Evolutionary conservation across 2,329 filamentous ascomycete species (phyloP).

Genomic region (Alternaria ventricosa): DNA sequence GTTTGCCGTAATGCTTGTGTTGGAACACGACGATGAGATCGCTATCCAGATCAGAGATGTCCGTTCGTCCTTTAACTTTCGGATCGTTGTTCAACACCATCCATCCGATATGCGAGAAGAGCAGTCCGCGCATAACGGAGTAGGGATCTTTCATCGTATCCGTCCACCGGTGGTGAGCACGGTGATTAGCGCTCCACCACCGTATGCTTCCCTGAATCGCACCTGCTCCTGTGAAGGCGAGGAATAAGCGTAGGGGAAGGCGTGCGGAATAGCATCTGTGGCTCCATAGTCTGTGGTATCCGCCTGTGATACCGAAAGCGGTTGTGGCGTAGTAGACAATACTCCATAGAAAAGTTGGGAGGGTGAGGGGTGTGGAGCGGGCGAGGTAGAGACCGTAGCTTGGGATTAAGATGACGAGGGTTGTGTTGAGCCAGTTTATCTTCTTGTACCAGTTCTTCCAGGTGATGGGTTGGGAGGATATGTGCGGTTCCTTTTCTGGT

Average conservation of each 20-base stretch:
- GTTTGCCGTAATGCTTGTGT: conserved; percentile 55
- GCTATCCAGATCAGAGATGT: conserved; percentile 59
- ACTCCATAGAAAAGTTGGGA: conserved; percentile 75
- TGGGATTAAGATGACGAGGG: conserved; percentile 78
- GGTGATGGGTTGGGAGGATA: conserved; percentile 24
- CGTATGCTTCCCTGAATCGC: conserved; percentile 57
- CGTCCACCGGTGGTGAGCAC: conserved; percentile 59
- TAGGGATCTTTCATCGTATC: conserved; percentile 60
- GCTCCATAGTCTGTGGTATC: conserved; percentile 77
- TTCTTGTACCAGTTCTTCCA: conserved; percentile 82
- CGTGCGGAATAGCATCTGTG: conserved; percentile 55
- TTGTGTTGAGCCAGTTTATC: conserved; percentile 89
- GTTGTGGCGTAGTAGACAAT: conserved; percentile 83
- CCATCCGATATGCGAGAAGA: conserved; percentile 58
- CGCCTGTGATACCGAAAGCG: conserved; percentile 65
- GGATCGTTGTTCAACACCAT: conserved; percentile 60
- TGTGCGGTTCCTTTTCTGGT: conserved; percentile 20
- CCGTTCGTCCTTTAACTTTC: conserved; percentile 56
- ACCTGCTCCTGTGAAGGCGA: conserved; percentile 55
- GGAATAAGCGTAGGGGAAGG: conserved; percentile 53
- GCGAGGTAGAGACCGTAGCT: conserved; percentile 74
- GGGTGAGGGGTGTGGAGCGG: conserved; percentile 76
- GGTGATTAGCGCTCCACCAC: conserved; percentile 57
- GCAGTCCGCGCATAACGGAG: conserved; percentile 55
- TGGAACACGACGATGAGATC: conserved; percentile 57